Conservation (phyloP, 2,329 filamentous ascomycete genomes). For the Epichloe brachyelytri region DNA sequence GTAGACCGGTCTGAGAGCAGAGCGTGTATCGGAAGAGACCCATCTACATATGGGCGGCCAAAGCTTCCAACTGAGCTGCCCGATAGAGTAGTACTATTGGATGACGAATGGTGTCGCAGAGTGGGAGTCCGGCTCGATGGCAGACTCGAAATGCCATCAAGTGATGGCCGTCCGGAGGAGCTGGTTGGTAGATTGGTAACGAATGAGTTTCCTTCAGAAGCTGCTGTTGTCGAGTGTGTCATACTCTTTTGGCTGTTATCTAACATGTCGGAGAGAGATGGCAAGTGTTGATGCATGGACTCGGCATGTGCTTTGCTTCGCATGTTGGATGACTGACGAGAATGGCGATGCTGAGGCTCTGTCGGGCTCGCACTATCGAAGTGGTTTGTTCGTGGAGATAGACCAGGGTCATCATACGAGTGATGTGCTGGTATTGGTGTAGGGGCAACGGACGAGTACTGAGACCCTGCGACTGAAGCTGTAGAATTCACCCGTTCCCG, state of each 20-base stretch:
- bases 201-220: slow-evolving; percentile 3
- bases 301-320: slow-evolving; percentile 13
- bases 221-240: slow-evolving; percentile 7
- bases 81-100: slow-evolving; percentile 29
- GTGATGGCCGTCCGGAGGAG: slow-evolving; percentile 11
- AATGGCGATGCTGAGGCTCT: slow-evolving; percentile 15
- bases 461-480: slow-evolving; percentile 32
- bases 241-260: slow-evolving; percentile 19
- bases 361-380: slow-evolving; percentile 22
- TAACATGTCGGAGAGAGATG: slow-evolving; percentile 35
- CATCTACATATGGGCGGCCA: slow-evolving; percentile 33
- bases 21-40: slow-evolving; percentile 40
- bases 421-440: slow-evolving; percentile 22
- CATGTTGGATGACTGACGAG: slow-evolving; percentile 16
- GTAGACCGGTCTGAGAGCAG: slow-evolving; percentile 31
- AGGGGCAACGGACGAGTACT: slow-evolving; percentile 26
- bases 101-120: slow-evolving; percentile 33
- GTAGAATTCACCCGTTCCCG: slow-evolving; percentile 36
- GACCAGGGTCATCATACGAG: slow-evolving; percentile 28
- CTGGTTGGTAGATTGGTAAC: background rate
- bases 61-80: slow-evolving; percentile 23
- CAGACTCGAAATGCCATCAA: slow-evolving; percentile 17
- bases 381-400: slow-evolving; percentile 28
- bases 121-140: slow-evolving; percentile 20
- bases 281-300: slow-evolving; percentile 24